phyloP scores from a whole-genome alignment of 2,329 filamentous ascomycete species.

The Podosphaera leucotricha region DNA sequence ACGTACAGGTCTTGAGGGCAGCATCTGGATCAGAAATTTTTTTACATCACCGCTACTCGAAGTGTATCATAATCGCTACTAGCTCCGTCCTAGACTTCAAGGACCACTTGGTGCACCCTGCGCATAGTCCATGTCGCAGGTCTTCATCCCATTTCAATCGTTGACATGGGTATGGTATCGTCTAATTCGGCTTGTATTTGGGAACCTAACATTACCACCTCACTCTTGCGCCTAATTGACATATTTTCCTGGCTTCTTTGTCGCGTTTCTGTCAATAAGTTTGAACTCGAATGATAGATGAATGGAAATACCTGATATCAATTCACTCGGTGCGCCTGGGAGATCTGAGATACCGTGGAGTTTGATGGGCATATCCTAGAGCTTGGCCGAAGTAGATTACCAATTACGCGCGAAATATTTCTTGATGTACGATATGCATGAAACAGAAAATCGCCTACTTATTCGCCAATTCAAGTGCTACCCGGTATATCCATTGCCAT shows the following conservation, averaged over 20 bases:
- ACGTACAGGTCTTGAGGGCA: too few species aligned
- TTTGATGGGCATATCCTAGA: not conserved
- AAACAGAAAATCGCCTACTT: not conserved
- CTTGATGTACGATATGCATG: not conserved
- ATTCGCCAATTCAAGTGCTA: not conserved
- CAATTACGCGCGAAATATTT: not conserved
- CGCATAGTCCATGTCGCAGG: not conserved
- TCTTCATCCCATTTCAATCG: not conserved
- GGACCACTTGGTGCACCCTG: not conserved
- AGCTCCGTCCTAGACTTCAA: not conserved
- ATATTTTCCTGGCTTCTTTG: not conserved
- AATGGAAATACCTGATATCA: not conserved
- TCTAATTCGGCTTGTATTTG: not conserved
- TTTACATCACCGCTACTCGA: not conserved
- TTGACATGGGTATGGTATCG: not conserved
- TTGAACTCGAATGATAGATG: not conserved
- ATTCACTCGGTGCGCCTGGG: not conserved
- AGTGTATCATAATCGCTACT: not conserved
- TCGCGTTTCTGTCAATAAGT: not conserved
- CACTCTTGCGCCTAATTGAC: not conserved
- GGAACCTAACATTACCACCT: not conserved
- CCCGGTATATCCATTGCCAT: not conserved
- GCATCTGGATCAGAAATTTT: conserved; percentile 18
- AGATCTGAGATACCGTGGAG: not conserved
- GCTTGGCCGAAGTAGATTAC: not conserved